These are phyloP conservation scores for Helicocarpus griseus DNA, from an alignment of 2,329 filamentous ascomycete genomes.

Conservation along the genomic window DNA sequence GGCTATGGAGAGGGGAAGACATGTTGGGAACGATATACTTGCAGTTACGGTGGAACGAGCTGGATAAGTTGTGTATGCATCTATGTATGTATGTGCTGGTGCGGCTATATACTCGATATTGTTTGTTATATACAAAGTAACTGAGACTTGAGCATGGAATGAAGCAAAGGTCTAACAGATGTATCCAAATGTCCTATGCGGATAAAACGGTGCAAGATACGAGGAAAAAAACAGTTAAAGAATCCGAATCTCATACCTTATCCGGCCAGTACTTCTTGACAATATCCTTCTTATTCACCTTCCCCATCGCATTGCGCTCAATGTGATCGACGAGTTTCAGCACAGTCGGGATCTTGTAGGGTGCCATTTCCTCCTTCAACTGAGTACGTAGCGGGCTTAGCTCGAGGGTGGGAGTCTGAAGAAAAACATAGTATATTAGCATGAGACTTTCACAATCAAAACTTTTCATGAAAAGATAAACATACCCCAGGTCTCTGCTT, in stretches of 20 bases:
- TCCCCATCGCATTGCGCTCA: conserved; percentile 91
- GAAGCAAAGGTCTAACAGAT: no score
- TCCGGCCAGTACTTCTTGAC: conserved; percentile 29
- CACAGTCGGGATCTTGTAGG: conserved; percentile 90
- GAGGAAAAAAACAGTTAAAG: no score
- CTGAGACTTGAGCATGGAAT: no score
- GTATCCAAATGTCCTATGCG: no score
- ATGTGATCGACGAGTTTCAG: conserved; percentile 71
- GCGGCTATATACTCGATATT: no score
- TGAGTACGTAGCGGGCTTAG: conserved; percentile 23
- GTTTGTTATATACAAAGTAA: no score
- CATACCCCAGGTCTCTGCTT: conserved; percentile 29
- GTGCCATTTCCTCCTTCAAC: conserved; percentile 62
- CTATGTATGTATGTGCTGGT: no score
- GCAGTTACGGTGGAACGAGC: not conserved
- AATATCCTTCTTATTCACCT: conserved; percentile 43
- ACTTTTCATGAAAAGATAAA: not conserved
- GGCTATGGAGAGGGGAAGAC: no score
- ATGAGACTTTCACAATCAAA: not conserved
- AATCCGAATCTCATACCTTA: not conserved
- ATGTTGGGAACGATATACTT: not conserved
- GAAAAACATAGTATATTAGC: not conserved
- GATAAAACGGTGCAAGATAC: no score
- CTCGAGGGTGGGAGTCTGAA: conserved; percentile 16
- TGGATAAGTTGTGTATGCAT: no score